A percentile compares a stretch with the other conserved stretches of the same genome.
phyloP scores from a whole-genome alignment of 1,284 basidiomycete genomes.

The Ustilago tritici region DNA sequence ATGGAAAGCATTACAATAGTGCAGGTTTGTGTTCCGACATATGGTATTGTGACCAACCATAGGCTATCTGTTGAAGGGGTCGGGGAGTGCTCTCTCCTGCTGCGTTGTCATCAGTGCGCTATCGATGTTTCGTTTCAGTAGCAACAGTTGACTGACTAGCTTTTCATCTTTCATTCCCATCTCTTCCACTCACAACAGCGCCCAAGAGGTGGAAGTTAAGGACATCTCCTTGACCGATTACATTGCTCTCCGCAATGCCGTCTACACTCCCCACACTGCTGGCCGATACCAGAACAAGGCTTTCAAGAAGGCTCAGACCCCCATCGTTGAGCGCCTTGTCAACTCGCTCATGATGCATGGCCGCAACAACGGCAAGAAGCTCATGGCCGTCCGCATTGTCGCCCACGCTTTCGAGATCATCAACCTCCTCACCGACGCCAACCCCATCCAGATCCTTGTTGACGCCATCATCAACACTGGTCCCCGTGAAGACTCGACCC shows the following conservation, averaged over 20 bases:
- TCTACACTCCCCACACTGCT: constrained; percentile 96
- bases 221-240: constrained; percentile 88
- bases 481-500: constrained; percentile 99
- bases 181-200: constrained; percentile 42
- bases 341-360: constrained; percentile 99
- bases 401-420: constrained; percentile 99
- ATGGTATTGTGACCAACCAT: not conserved
- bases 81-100: not conserved
- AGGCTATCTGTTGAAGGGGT: not conserved
- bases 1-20: not conserved
- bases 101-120: not conserved
- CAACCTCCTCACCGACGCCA: constrained; percentile 99
- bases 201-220: constrained; percentile 91
- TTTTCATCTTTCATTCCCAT: not conserved
- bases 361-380: constrained; percentile 99
- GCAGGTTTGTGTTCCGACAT: not conserved
- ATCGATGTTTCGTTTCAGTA: not conserved
- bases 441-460: constrained; percentile 97
- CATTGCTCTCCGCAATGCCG: constrained; percentile 98
- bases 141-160: constrained; percentile 26
- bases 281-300: constrained; percentile 99
- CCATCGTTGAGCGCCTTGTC: constrained; percentile 98
- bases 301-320: constrained; percentile 99
- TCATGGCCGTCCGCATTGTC: constrained; percentile 98
- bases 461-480: constrained; percentile 99